These are phyloP conservation scores for Ogataea haglerorum DNA, from an alignment of 805 yeast species.

Conservation along the genomic window DNA sequence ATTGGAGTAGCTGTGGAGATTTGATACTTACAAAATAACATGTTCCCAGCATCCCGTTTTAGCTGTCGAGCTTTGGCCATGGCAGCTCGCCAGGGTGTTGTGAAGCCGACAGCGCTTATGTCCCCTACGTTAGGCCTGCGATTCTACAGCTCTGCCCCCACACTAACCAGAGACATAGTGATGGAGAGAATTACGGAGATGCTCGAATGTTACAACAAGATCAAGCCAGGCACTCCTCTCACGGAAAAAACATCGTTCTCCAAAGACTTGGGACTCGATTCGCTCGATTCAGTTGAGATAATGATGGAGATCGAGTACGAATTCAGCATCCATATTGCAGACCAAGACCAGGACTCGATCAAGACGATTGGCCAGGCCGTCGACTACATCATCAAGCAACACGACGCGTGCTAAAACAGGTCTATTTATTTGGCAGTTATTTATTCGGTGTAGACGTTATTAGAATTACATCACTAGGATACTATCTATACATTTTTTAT, in stretches of 20 bases:
- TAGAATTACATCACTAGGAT: conserved; percentile 3
- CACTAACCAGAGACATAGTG: conserved; percentile 59
- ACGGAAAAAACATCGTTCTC: conserved; percentile 48
- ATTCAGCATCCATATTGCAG: conserved; percentile 79
- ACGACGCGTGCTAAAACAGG: conserved; percentile 35
- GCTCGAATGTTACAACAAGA: conserved; percentile 62
- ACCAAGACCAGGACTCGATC: conserved; percentile 88
- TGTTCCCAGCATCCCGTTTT: conserved; percentile 2
- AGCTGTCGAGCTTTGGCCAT: background rate
- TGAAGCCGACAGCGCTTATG: background rate
- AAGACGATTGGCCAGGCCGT: conserved; percentile 92
- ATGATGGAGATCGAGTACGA: conserved; percentile 72
- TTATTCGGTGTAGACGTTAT: conserved; percentile 4
- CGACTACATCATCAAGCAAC: conserved; percentile 74
- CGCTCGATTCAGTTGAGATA: conserved; percentile 69
- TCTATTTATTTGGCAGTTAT: conserved; percentile 2
- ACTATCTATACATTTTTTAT: background rate
- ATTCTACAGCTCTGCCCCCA: conserved; percentile 55
- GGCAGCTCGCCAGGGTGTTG: background rate
- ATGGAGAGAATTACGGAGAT: conserved; percentile 60
- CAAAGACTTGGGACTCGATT: conserved; percentile 66
- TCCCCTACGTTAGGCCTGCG: background rate
- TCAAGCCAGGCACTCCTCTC: conserved; percentile 36
- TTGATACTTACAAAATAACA: conserved; percentile 1
- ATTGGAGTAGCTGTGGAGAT: conserved; percentile 8